Evolutionary conservation across 345 rosid genomes (phyloP), one percentile per base, ranked within the genome.

Genomic region (Eutrema japonicum): DNA sequence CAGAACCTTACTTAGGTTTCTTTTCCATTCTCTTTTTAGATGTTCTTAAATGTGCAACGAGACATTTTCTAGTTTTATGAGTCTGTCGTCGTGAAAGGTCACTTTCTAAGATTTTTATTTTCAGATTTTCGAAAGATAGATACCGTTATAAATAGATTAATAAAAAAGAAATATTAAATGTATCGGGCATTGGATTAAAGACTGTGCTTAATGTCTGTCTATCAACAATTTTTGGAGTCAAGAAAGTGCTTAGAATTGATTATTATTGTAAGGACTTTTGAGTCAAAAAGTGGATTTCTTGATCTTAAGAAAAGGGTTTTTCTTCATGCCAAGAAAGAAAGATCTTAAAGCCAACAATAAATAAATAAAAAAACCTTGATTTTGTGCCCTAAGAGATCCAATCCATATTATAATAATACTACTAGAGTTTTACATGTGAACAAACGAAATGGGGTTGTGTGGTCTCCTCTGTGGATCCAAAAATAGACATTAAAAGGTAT

Each of bases 271-370:
- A 59, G 18, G 61, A 50, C 62, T 75, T 67, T 50, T 46, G 49
- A 56, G 86, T 83, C 86, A 88, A 83, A 86, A 82, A 68, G 59
- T 27, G 52, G 47, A 48, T 36, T 79, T 83, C 51, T 66, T 71
- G 41, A 70, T 69, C 51, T 53, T 51, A 50, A 64, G 65, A 74
- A 74, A 67, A 66, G 9, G 37, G 27, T 7, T 42, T 66, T 53
- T 49, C n/a, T 51, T 49, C 84, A 83, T 81, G 80, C 89, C 82
- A 70, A 78, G 79, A 83, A 81, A 81, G 85, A 77, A 80, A 64
- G 78, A 64, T 68, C 18, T 35, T 33, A 77, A 60, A 32, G 47
- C 43, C 58, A 36, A 47, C 46, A 63, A 13, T 16, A 16, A 16
- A 16, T 37, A 16, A 22, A 22, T 1, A 22, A 5, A 14, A 72